Conservation (phyloP, 352 stramenopile genomes). For the Chrysophaeum taylorii region DNA sequence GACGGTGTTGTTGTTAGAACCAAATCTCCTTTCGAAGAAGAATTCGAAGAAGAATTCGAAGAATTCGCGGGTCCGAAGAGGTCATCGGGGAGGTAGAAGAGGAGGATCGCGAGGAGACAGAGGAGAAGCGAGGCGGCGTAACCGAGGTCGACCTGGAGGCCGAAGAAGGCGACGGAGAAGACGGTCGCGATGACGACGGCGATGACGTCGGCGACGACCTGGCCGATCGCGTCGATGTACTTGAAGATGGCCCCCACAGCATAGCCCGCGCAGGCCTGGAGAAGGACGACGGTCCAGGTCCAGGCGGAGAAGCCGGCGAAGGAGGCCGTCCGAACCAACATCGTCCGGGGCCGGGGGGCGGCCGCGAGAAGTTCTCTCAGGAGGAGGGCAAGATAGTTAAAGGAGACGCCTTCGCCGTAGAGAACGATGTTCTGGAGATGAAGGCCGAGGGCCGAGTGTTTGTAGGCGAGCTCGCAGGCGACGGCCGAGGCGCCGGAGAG, state of each 20-base stretch:
- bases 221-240: slow-evolving; percentile 8
- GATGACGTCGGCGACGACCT: slow-evolving; percentile 8
- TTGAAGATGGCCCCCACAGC: background rate
- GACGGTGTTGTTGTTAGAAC: too few species aligned
- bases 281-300: background rate
- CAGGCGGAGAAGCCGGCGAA: slow-evolving; percentile 6
- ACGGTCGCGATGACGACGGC: slow-evolving; percentile 1
- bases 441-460: background rate
- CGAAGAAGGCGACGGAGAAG: background rate
- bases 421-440: background rate
- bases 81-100: too few species aligned
- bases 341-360: background rate
- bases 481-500: background rate
- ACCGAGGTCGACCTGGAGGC: background rate
- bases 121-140: background rate
- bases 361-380: background rate
- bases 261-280: background rate
- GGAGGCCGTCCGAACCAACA: too few species aligned
- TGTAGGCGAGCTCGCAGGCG: slow-evolving; percentile 6
- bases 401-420: background rate
- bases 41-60: too few species aligned
- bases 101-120: background rate
- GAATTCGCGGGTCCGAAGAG: too few species aligned
- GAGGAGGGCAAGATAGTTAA: background rate
- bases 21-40: too few species aligned